These are phyloP conservation scores for Cryptosporidium felis DNA, from an alignment of 169 alveolate genomes.

Conservation along the genomic window DNA sequence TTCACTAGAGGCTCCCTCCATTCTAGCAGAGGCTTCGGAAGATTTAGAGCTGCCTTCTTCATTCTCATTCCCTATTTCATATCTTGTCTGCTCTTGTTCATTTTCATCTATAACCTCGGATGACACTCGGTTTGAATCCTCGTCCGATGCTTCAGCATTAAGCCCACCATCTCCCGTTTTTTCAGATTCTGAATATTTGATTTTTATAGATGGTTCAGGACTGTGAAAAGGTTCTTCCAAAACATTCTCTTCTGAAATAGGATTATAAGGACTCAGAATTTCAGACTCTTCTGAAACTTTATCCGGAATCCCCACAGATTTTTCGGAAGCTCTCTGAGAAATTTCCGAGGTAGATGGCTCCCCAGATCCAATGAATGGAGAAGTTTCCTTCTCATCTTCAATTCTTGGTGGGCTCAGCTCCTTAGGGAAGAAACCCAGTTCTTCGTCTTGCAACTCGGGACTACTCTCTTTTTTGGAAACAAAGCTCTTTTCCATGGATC, in stretches of 20 bases:
- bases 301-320: no score
- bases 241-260: neutral
- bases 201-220: neutral
- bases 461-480: no score
- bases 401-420: neutral
- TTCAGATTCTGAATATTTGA: neutral
- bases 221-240: neutral
- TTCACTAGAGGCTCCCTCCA: no score
- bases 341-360: neutral
- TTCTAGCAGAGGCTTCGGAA: no score
- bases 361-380: neutral
- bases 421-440: neutral
- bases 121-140: neutral
- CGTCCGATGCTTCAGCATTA: neutral
- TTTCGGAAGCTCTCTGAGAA: neutral
- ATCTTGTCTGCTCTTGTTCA: no score
- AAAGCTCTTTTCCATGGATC: no score
- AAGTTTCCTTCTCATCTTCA: neutral
- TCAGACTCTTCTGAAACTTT: neutral
- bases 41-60: no score
- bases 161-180: neutral
- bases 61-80: no score
- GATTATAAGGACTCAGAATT: neutral
- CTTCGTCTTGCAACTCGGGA: no score
- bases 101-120: no score